Conservation (phyloP, 2,329 filamentous ascomycete species). For the Colletotrichum tabaci region DNA sequence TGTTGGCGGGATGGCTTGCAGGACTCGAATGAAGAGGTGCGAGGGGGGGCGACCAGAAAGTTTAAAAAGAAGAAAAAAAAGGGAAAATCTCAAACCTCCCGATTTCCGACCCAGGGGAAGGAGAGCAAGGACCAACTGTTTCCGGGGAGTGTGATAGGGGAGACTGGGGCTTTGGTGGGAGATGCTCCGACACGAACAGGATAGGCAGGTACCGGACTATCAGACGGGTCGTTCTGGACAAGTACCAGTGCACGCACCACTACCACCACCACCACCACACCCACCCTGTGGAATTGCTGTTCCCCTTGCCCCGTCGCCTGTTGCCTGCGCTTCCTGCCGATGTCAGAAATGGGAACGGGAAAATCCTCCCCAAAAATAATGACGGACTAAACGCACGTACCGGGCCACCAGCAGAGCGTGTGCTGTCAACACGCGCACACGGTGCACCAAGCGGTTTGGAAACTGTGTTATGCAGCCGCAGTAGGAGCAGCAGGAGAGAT, state of each 20-base stretch:
- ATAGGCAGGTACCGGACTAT: conserved; percentile 7
- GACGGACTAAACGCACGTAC: too few species aligned
- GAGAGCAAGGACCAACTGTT: conserved; percentile 28
- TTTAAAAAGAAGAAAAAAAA: not conserved
- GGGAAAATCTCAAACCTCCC: conserved; percentile 33
- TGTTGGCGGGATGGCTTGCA: conserved; percentile 25
- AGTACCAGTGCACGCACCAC: not conserved
- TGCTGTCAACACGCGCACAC: not conserved
- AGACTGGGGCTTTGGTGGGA: not conserved
- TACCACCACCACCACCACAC: not conserved
- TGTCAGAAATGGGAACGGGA: not conserved
- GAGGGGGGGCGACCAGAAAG: not conserved
- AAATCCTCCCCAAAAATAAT: not conserved
- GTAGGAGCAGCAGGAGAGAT: too few species aligned
- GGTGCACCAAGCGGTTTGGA: not conserved
- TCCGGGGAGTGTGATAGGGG: conserved; percentile 30
- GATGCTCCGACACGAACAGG: conserved; percentile 11
- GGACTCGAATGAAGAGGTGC: conserved; percentile 9
- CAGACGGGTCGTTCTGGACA: conserved; percentile 4
- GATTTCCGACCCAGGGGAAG: conserved; percentile 14
- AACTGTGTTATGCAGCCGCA: not conserved
- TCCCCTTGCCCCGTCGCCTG: not conserved
- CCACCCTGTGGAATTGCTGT: too few species aligned
- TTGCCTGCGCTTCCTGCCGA: not conserved
- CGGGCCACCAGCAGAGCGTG: too few species aligned